Evolutionary conservation across 352 stramenopile species (phyloP), one percentile per base, ranked within the genome.

Genomic region (Hyaloperonospora arabidopsidis): DNA sequence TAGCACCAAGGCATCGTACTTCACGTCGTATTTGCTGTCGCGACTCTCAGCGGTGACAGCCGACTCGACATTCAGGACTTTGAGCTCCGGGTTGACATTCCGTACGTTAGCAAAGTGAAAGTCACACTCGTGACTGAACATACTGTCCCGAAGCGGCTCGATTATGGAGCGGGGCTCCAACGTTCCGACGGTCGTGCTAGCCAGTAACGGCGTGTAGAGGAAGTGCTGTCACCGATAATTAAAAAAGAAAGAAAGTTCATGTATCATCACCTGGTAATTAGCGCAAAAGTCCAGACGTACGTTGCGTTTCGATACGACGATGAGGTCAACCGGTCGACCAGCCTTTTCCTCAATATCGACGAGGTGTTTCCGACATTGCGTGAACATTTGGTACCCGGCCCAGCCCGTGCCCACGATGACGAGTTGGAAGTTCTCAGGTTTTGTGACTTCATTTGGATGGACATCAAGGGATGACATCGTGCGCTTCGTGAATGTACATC

Each of bases 161-260:
- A 97, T 91, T 63, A 98, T 98, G 21, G 81, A 94, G 6, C 95
- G 89, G 72, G 98, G 98, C 73, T 98, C 96, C 21, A 99, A 74
- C 19, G 96, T 99, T 0, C 78, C 89, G 29, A 96, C 88, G 1
- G 95, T 97, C 25, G 94, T 98, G 29, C 77, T 96, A 6, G 96
- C 93, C 10, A 99, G 74, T 50, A 99, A 68, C 18, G 96, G 95
- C 32, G 96, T 99, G 83, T 98, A 99, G 49, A 98, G 64, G 67
- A 98, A 98, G 70, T 99, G 96, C 79, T 91, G 49, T 18, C 29
- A 55, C 13, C 40, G 19, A 60, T 18, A 61, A 15, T 3, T 41
- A 18, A 41, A 41, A 18, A 18, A 41, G n/a, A n/a, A n/a, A 15
- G 12, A 18, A 18, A 5, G 35, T 18, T 11, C 4, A 41, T 18